These are phyloP conservation scores for Lizonia empirigonia DNA, from an alignment of 2,329 filamentous ascomycete genomes.

Conservation along the genomic window DNA sequence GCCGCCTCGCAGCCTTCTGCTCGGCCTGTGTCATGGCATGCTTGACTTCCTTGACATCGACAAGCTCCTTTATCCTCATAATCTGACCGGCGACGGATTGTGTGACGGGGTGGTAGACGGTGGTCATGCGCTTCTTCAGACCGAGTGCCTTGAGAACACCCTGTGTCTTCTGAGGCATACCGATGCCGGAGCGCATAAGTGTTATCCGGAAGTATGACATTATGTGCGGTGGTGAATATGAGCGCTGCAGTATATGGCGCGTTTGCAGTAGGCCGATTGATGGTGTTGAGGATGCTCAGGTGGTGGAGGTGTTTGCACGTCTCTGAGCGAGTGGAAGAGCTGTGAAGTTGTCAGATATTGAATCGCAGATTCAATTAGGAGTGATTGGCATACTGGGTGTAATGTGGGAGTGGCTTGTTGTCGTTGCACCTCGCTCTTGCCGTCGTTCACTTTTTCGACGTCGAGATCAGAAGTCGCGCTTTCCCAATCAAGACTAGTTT, in stretches of 20 bases:
- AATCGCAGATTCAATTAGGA: background rate
- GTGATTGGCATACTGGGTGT: conserved; percentile 8
- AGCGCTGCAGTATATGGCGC: background rate
- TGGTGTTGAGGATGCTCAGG: background rate
- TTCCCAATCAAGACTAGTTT: conserved; percentile 18
- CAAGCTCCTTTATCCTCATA: conserved; percentile 91
- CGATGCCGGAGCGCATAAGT: conserved; percentile 86
- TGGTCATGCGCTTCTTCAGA: conserved; percentile 80
- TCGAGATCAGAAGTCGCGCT: conserved; percentile 16
- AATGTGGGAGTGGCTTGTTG: conserved; percentile 2
- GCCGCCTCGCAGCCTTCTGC: conserved; percentile 72
- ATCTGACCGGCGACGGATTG: conserved; percentile 86
- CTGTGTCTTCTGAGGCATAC: conserved; percentile 75
- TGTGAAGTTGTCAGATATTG: conserved; percentile 9
- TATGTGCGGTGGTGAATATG: conserved; percentile 3
- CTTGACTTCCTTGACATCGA: conserved; percentile 79
- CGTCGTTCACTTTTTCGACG: conserved; percentile 31
- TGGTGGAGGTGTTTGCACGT: background rate
- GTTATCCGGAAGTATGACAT: conserved; percentile 92
- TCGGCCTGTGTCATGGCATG: conserved; percentile 66
- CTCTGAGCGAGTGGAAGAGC: background rate
- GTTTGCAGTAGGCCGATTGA: background rate
- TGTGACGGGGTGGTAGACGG: conserved; percentile 86
- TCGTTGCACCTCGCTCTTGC: conserved; percentile 22
- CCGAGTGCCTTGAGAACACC: conserved; percentile 85